These are phyloP conservation scores for Colletotrichum sp. DNA, from an alignment of 2,329 filamentous ascomycete species.

Conservation along the genomic window DNA sequence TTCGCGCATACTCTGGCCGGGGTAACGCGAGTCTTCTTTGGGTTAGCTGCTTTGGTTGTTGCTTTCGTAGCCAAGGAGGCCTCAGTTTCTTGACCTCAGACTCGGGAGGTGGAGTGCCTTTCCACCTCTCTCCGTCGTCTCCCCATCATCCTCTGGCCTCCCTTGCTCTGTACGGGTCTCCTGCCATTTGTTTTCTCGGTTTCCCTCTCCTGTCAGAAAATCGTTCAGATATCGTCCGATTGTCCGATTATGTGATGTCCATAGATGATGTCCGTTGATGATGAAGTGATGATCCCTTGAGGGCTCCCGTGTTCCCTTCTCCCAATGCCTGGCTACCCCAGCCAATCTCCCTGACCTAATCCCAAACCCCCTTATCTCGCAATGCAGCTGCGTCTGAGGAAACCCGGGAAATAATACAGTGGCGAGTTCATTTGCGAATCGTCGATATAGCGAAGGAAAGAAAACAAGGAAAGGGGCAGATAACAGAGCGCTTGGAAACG, in stretches of 20 bases:
- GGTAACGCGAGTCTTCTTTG: neutral
- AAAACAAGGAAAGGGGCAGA: slow-evolving; percentile 18
- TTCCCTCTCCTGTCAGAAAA: neutral
- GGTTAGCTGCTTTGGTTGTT: neutral
- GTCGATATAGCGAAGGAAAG: slow-evolving; percentile 17
- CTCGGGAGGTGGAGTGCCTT: neutral
- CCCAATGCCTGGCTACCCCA: neutral
- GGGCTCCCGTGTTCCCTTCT: neutral
- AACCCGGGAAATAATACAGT: slow-evolving; percentile 8
- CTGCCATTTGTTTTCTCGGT: neutral
- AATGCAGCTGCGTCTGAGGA: neutral
- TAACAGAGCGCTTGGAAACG: slow-evolving; percentile 13
- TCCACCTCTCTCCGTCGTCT: neutral
- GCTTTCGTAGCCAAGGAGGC: neutral
- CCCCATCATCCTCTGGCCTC: slow-evolving; percentile 6
- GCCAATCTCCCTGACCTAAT: neutral
- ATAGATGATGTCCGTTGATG: neutral
- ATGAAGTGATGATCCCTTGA: neutral
- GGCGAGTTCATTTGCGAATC: neutral
- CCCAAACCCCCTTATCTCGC: neutral
- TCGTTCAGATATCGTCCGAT: neutral
- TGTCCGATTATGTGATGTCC: neutral
- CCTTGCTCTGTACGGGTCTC: neutral
- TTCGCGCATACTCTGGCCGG: neutral
- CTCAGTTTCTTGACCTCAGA: neutral